Evolutionary conservation across 768 basidiomycete genomes (phyloP), one percentile per base, ranked within the genome.

Genomic region (Pholiota conissans): DNA sequence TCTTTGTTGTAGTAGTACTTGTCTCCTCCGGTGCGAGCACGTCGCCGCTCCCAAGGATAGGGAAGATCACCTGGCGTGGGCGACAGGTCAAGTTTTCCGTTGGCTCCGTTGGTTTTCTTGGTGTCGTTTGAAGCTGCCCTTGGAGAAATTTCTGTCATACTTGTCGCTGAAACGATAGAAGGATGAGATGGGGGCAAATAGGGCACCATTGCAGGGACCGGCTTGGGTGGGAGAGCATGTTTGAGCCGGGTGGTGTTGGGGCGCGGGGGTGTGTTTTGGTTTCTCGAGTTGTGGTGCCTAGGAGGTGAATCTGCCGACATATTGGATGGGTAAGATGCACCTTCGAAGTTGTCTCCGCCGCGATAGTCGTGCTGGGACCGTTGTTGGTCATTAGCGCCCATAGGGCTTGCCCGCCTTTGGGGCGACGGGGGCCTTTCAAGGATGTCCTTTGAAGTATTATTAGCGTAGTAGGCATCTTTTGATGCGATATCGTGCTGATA

Each of bases 161-260:
- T 76, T 63, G 83, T 84, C 58, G 84, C 84, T 63, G 82, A 79
- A 65, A 84, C 82, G 64, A 84, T 82, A 53, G 80, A 82, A 52
- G 82, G 78, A 61, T 83, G 79, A 68, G 84, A 81, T 47, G 82
- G 79, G 61, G 83, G 76, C 49, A 83, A 69, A 67, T 79, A 82
- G 55, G 81, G 78, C 50, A 82, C 78, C 60, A 63, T 77, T 45
- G 79, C 73, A 45, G 79, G 73, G 29, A 81, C 74, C 46, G 87
- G 87, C 69, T 89, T 89, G 3, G 87, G 83, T 18, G 87, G 87
- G 16, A 89, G 75, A 27, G 85, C 85, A 65, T 89, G 87, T n/a
- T 79, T 83, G 46, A 87, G 67, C 49, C 81, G 76, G 46, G 74
- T 71, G 53, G 73, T 63, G n/a, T 63, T 61, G 46, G 57, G 48